Evolutionary conservation across 208 protist species (phyloP).

Genomic region (Tritrichomonas musculus): DNA sequence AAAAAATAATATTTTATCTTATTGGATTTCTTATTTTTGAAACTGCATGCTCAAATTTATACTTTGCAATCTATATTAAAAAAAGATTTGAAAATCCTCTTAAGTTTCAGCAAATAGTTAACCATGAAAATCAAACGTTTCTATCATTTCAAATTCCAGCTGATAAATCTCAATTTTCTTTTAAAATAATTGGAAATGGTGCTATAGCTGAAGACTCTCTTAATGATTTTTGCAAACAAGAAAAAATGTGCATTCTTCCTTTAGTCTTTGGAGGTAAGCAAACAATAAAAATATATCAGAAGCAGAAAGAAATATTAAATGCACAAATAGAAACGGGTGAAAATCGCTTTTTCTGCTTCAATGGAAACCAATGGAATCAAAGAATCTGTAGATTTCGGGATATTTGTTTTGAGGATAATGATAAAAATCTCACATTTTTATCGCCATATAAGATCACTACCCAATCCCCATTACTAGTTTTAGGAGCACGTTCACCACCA

Average conservation of each 20-base stretch:
- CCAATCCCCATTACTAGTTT: background rate
- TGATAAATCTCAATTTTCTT: background rate
- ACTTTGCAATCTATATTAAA: too few relatives aligned
- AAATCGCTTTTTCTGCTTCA: background rate
- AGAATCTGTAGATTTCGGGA: background rate
- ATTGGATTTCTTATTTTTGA: too few relatives aligned
- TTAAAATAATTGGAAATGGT: background rate
- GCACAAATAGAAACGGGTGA: background rate
- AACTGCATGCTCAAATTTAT: too few relatives aligned
- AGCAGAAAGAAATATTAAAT: background rate
- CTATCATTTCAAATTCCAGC: too few relatives aligned
- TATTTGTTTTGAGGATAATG: constrained; percentile 20
- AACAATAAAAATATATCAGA: background rate
- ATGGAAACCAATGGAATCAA: background rate
- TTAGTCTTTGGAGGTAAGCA: background rate
- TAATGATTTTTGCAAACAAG: background rate
- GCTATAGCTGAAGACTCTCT: background rate
- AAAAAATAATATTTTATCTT: too few relatives aligned
- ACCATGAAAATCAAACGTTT: too few relatives aligned
- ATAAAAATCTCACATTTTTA: background rate
- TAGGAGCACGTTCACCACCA: background rate
- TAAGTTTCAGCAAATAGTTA: too few relatives aligned
- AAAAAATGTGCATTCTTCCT: background rate
- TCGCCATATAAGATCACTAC: background rate
- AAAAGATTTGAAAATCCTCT: too few relatives aligned